These are phyloP conservation scores for Periconia macrospinosa DNA, from an alignment of 2,329 filamentous ascomycete genomes.

Conservation along the genomic window DNA sequence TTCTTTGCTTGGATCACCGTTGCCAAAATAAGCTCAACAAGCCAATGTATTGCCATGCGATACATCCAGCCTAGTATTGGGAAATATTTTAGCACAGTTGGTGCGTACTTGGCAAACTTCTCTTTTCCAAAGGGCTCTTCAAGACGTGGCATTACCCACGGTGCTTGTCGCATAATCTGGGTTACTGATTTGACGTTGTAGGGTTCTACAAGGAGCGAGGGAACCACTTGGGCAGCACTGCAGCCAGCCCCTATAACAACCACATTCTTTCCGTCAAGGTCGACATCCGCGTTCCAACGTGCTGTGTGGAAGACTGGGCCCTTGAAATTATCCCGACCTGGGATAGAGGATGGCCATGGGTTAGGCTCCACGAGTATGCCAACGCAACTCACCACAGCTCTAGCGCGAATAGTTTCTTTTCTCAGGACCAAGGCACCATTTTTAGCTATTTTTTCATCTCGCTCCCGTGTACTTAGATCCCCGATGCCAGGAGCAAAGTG, in stretches of 20 bases:
- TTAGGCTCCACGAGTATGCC: constrained; percentile 55
- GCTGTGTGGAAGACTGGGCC: constrained; percentile 57
- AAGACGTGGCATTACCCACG: constrained; percentile 5
- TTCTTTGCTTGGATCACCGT: constrained; percentile 4
- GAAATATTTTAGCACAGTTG: not conserved
- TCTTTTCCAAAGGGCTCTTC: constrained; percentile 6
- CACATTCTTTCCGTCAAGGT: constrained; percentile 54
- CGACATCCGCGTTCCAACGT: constrained; percentile 50
- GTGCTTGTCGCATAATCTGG: constrained; percentile 5
- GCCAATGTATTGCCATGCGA: constrained; percentile 2
- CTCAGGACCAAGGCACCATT: constrained; percentile 48
- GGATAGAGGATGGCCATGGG: constrained; percentile 46
- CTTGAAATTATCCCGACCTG: constrained; percentile 51
- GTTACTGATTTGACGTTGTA: constrained; percentile 7
- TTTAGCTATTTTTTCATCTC: constrained; percentile 39
- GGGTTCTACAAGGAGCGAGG: constrained; percentile 4
- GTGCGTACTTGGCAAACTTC: not conserved
- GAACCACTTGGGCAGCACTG: constrained; percentile 7
- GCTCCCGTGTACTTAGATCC: constrained; percentile 49
- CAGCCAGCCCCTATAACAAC: constrained; percentile 49
- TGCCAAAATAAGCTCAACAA: constrained; percentile 1
- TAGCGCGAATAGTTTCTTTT: constrained; percentile 51
- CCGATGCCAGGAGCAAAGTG: constrained; percentile 51
- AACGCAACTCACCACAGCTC: constrained; percentile 52
- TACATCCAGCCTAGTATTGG: constrained; percentile 2